A percentile compares a stretch with the other conserved stretches of the same genome.
Conservation (phyloP, 1,139 yeast genomes). For the Petasospora fabianii region DNA sequence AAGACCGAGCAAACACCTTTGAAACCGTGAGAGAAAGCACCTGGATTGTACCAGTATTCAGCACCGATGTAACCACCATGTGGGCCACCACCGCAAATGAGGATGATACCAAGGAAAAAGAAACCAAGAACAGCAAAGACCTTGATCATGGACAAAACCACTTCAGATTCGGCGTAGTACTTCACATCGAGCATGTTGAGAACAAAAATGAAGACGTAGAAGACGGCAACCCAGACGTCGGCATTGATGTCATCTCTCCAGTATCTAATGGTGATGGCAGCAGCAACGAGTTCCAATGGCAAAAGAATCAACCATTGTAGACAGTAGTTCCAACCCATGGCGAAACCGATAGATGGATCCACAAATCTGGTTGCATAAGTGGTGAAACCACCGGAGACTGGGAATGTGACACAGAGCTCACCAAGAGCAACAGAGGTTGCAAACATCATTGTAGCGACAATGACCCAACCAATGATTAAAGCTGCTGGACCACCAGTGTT, state of each 20-base stretch:
- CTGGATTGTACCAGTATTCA: constrained; percentile 53
- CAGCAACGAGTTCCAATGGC: constrained; percentile 72
- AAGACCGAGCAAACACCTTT: constrained; percentile 53
- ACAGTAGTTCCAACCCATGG: constrained; percentile 71
- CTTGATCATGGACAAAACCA: constrained; percentile 55
- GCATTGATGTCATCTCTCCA: constrained; percentile 58
- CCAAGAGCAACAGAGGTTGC: constrained; percentile 68
- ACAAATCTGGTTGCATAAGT: constrained; percentile 65
- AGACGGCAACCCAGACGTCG: constrained; percentile 65
- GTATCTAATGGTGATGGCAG: constrained; percentile 61
- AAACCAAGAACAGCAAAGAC: constrained; percentile 63
- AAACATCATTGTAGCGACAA: constrained; percentile 53
- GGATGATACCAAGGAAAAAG: constrained; percentile 64
- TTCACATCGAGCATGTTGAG: constrained; percentile 56
- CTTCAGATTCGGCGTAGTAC: constrained; percentile 62
- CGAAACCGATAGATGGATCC: constrained; percentile 73
- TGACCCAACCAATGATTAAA: constrained; percentile 53
- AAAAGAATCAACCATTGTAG: constrained; percentile 67
- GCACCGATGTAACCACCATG: constrained; percentile 54
- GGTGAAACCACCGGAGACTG: constrained; percentile 70
- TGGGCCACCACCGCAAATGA: constrained; percentile 57
- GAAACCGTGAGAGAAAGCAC: constrained; percentile 57
- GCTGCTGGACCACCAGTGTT: constrained; percentile 70
- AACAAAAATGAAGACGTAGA: constrained; percentile 51
- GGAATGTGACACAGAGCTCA: constrained; percentile 64